Base-by-base conservation (phyloP, 176 grass and related monocot genomes). In the Rhynchospora breviuscula region DNA sequence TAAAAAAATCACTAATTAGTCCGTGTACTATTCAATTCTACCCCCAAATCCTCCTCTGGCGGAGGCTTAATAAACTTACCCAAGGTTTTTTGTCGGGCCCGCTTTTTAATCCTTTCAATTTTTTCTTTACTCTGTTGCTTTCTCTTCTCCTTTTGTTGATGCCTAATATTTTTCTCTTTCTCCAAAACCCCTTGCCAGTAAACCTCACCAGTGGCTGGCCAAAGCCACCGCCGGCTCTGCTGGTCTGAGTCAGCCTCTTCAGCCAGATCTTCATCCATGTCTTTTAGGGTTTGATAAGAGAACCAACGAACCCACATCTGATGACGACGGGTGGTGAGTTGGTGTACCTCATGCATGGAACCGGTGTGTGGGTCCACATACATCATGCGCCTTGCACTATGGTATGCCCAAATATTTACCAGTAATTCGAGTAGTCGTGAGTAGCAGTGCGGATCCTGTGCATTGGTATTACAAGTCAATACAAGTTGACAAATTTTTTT, bases 221-320 rank as follows among this genome's bases (percentile, higher is more conserved):
- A 99, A 60, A 99, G 79, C 93, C 97, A 93, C 71, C 89, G 91
- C 44, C 85, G 78, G 48, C 79, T 71, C 3, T 88, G 86, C 45
- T 25, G 83, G 52, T 99, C 97, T 17, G 51, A 70, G 60, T 99
- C 97, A 0, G 86, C 88, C 85, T 96, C 97, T 81, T 99, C 97
- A 3, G 97, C 97, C 47, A 96, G 78, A 75, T 99, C 97, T 84
- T 96, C 97, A 29, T 99, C 97, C 93, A 99, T 99, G 88, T 78
- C 79, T 75, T 99, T 96, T 59, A 96, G 88, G 35, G 88, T 96
- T 52, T 85, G 26, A 23, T 90, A 89, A 5, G 91, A 94, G 85
- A 99, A 96, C 88, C 81, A 96, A 18, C 79, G 82, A 69, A 99
- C 80, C 83, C 83, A 93, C 91, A 96, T 99, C 48, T 92, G 88